A percentile compares a stretch with the other conserved stretches of the same genome.
Conservation (phyloP, 148 eudicot species). For the Amaranthus palmeri region DNA sequence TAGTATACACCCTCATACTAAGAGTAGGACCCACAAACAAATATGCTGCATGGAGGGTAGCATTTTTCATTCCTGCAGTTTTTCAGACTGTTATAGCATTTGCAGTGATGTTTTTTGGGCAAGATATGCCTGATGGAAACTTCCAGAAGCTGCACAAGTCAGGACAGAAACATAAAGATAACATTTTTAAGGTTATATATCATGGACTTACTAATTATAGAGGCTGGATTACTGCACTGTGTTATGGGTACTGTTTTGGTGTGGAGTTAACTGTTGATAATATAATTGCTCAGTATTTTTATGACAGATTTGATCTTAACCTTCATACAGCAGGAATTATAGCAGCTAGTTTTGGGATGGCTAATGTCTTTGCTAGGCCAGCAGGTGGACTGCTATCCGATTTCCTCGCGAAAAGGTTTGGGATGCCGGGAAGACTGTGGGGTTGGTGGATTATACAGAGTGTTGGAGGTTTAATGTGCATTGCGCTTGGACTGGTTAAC, state of each 20-base stretch:
- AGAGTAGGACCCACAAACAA: slow-evolving; percentile 28
- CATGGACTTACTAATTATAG: slow-evolving; percentile 55
- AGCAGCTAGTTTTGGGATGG: slow-evolving; percentile 76
- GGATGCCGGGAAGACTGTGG: slow-evolving; percentile 86
- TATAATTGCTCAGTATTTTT: slow-evolving; percentile 75
- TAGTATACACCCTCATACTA: slow-evolving; percentile 46
- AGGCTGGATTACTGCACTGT: slow-evolving; percentile 64
- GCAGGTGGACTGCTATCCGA: slow-evolving; percentile 72
- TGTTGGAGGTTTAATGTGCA: slow-evolving; percentile 51
- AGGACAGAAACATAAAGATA: slow-evolving; percentile 55
- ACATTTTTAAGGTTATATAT: slow-evolving; percentile 26
- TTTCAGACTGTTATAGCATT: slow-evolving; percentile 60
- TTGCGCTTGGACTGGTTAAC: slow-evolving; percentile 45
- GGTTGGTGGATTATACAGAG: slow-evolving; percentile 61
- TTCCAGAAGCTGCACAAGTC: slow-evolving; percentile 36
- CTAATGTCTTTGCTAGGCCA: slow-evolving; percentile 64
- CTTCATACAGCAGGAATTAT: slow-evolving; percentile 65
- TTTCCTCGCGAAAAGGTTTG: slow-evolving; percentile 44
- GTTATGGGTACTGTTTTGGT: slow-evolving; percentile 82
- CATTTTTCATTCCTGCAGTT: slow-evolving; percentile 62
- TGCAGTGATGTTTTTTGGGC: slow-evolving; percentile 52
- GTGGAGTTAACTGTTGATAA: slow-evolving; percentile 78
- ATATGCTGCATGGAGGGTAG: slow-evolving; percentile 73
- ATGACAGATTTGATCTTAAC: slow-evolving; percentile 51
- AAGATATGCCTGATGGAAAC: slow-evolving; percentile 74